Percentiles rank a stretch among this genome's conserved stretches.
Conservation (phyloP, 176 grass and related monocot species). For the sorghum (Sorghum bicolor) region Sorghum_bicolor_NCBIv3 NC_012871.2:196001-196500, state of each 20-base stretch:
- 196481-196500: background rate
- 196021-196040: background rate
- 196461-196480: background rate
- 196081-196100: conserved; percentile 7
- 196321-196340: background rate
- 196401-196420: background rate
- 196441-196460: background rate
- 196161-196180: background rate
- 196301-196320: conserved; percentile 19
- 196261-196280: background rate
- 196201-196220: conserved; percentile 15
- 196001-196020: conserved; percentile 18
- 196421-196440: background rate
- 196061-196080: conserved; percentile 8
- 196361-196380: conserved; percentile 23
- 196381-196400: conserved; percentile 27
- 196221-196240: background rate
- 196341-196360: background rate
- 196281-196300: conserved; percentile 8
- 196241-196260: background rate
- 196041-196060: conserved; percentile 7
- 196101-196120: background rate
- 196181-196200: background rate
- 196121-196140: background rate
- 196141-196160: conserved; percentile 9